A percentile compares a stretch with the other conserved stretches of the same genome.
These are phyloP conservation scores for Tothia fuscella DNA, from an alignment of 2,329 filamentous ascomycete genomes.

Conservation along the genomic window DNA sequence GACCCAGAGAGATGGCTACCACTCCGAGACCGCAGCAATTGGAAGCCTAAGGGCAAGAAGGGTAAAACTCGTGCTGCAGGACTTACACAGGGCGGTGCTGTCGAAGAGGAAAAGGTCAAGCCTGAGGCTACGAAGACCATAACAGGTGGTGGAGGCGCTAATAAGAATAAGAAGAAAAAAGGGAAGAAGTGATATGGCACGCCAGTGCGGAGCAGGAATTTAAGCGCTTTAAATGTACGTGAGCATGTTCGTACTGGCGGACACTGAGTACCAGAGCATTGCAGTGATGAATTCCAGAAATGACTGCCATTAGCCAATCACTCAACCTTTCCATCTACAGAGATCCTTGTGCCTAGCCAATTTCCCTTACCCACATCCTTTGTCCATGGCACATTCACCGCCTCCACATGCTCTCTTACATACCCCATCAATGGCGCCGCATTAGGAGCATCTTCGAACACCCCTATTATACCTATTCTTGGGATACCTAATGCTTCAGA, in stretches of 20 bases:
- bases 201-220: too few relatives aligned
- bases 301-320: too few relatives aligned
- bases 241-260: too few relatives aligned
- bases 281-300: too few relatives aligned
- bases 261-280: too few relatives aligned
- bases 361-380: slow-evolving; percentile 26
- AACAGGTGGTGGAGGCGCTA: slow-evolving; percentile 1
- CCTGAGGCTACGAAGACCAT: not conserved
- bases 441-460: slow-evolving; percentile 45
- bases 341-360: slow-evolving; percentile 1
- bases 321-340: too few relatives aligned
- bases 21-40: slow-evolving; percentile 75
- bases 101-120: not conserved
- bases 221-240: too few relatives aligned
- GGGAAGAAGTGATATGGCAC: slow-evolving; percentile 3
- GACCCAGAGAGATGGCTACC: slow-evolving; percentile 93
- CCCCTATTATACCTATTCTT: slow-evolving; percentile 51
- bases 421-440: slow-evolving; percentile 46
- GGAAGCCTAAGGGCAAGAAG: slow-evolving; percentile 84
- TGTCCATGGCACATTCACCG: slow-evolving; percentile 46
- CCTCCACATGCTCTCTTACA: slow-evolving; percentile 39
- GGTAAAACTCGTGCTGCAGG: slow-evolving; percentile 58
- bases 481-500: slow-evolving; percentile 47
- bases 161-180: slow-evolving; percentile 8
- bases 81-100: slow-evolving; percentile 10